phyloP scores from a whole-genome alignment of 2,329 filamentous ascomycete species.

The Neodidymelliopsis sp. region DNA sequence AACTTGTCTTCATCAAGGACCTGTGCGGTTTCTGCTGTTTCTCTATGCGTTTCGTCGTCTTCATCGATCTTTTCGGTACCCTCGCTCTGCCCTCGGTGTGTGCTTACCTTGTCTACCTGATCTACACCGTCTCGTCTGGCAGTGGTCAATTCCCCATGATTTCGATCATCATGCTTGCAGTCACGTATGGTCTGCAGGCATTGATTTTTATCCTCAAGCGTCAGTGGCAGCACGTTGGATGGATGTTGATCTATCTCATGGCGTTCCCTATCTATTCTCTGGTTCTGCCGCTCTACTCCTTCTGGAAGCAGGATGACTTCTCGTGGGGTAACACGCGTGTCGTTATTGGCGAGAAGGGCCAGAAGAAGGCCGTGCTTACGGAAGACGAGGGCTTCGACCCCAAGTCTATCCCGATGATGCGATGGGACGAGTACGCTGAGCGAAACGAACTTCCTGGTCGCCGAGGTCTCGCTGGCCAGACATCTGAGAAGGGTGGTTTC shows the following conservation, averaged over 20 bases:
- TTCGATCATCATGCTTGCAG: constrained; percentile 87
- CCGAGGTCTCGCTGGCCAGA: constrained; percentile 67
- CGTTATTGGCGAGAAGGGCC: constrained; percentile 91
- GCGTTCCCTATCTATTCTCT: constrained; percentile 95
- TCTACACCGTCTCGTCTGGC: constrained; percentile 76
- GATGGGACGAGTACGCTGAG: constrained; percentile 95
- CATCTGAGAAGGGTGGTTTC: constrained; percentile 65
- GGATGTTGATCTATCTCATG: constrained; percentile 99
- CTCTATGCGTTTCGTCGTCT: constrained; percentile 95
- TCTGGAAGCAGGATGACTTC: constrained; percentile 99
- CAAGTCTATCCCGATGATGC: constrained; percentile 88
- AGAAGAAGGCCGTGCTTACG: constrained; percentile 87
- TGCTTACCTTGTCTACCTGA: constrained; percentile 84
- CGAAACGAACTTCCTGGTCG: constrained; percentile 89
- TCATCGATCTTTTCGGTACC: constrained; percentile 92
- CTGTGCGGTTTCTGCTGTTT: constrained; percentile 99
- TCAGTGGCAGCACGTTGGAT: constrained; percentile 98
- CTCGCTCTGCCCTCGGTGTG: constrained; percentile 90
- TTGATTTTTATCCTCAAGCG: constrained; percentile 96
- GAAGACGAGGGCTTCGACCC: constrained; percentile 87
- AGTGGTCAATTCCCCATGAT: constrained; percentile 82
- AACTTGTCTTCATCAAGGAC: constrained; percentile 88
- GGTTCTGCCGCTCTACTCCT: constrained; percentile 90
- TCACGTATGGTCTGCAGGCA: constrained; percentile 93
- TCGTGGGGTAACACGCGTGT: constrained; percentile 98